Conservation (phyloP, 371 early-diverging fungal genomes). For the Apophysomyces trapeziformis region DNA sequence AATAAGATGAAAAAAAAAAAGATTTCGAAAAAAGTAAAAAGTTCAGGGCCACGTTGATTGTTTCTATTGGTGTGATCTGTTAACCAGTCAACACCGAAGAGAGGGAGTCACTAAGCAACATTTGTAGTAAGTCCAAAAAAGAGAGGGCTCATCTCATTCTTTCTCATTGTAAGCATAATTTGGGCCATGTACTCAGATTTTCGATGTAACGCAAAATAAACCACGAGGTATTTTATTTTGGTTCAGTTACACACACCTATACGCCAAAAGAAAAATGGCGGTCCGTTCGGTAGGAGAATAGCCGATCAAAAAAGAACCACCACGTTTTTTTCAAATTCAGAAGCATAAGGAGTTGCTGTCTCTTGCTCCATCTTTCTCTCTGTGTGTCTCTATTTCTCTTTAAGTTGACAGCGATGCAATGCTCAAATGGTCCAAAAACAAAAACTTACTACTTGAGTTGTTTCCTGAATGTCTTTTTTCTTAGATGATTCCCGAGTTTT, state of each 20-base stretch:
- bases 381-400: too few species aligned
- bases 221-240: slow-evolving; percentile 7
- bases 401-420: not conserved
- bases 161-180: slow-evolving; percentile 1
- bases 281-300: slow-evolving; percentile 3
- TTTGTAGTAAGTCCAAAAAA: not conserved
- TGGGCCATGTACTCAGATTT: not conserved
- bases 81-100: not conserved
- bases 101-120: not conserved
- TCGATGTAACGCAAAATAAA: not conserved
- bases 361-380: too few species aligned
- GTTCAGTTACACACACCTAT: not conserved
- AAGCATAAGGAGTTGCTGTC: not conserved
- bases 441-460: too few species aligned
- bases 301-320: not conserved
- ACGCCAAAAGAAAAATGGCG: not conserved
- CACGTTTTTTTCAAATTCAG: slow-evolving; percentile 3
- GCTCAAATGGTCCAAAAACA: too few species aligned
- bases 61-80: slow-evolving; percentile 6
- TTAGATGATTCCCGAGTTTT: too few species aligned
- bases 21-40: slow-evolving; percentile 1
- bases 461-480: too few species aligned
- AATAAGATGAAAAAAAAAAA: not conserved
- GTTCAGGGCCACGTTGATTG: not conserved
- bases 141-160: not conserved